Evolutionary conservation across 805 yeast genomes (phyloP), one percentile per base, ranked within the genome.

Genomic region (Saccharomycopsis microspora): DNA sequence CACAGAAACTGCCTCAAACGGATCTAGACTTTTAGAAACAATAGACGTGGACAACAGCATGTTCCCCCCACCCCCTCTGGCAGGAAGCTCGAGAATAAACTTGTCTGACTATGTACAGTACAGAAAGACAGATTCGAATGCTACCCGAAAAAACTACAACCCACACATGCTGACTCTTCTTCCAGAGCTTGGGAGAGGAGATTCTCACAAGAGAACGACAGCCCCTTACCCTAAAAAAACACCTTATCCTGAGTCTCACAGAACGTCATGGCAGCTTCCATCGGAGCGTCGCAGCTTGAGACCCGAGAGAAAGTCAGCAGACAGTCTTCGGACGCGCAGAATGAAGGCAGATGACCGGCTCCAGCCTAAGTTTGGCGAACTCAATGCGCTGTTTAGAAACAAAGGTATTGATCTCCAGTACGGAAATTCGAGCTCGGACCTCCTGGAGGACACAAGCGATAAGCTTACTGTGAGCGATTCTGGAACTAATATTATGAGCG

Each of bases 1-100:
- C 10, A 43, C 46, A 6, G 46, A 43, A 28, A 43, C 46, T 32
- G 35, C 35, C 8, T 34, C 46, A 28, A 43, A 43, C 31, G 19
- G 35, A 19, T 43, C 46, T 11, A 29, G 41, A 9, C 10, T 34
- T 34, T 34, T 34, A n/a, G 36, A 34, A 34, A n/a, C n/a, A 8
- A 34, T 34, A 9, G 36, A 34, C 10, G 36, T 9, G 8, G 36
- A 9, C 36, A 34, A 34, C 36, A n/a, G n/a, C n/a, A 8, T 9
- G 36, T 34, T 34, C 36, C 36, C 36, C 8, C 36, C n/a, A n/a
- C 36, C 36, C 10, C 36, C 36, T 34, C 8, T 8, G 10, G 30
- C 19, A 8, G 19, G 19, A 9, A 39, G 30, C 11, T 8, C 41
- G 19, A 34, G 10, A 34, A 34, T n/a, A 10, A 34, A 34, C 37